A percentile compares a stretch with the other conserved stretches of the same genome.
Evolutionary conservation across 108 stramenopile genomes (phyloP).

Genomic region (Discostella stelligeroides): DNA sequence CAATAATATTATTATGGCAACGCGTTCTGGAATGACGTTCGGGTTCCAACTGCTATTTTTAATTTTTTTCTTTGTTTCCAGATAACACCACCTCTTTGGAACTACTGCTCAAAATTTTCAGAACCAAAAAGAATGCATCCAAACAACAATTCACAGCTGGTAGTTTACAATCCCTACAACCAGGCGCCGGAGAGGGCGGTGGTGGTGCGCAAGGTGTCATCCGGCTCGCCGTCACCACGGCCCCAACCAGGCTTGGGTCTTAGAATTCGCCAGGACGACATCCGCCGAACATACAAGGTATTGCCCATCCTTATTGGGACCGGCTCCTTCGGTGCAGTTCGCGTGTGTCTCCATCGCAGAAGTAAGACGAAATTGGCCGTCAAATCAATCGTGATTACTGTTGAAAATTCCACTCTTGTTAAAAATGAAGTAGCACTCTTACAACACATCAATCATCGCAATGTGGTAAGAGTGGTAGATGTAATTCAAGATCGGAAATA

Average conservation of each 20-base stretch:
- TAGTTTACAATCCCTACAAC: background rate
- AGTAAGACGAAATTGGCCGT: constrained; percentile 28
- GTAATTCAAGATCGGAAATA: constrained; percentile 32
- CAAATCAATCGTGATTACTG: constrained; percentile 27
- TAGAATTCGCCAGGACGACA: constrained; percentile 1
- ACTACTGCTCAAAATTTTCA: no score
- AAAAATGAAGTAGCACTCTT: constrained; percentile 40
- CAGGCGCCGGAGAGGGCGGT: background rate
- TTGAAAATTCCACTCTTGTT: constrained; percentile 21
- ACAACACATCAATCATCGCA: constrained; percentile 24
- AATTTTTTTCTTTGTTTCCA: no score
- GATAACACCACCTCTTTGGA: no score
- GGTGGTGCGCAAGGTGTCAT: background rate
- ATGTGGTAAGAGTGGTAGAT: constrained; percentile 37
- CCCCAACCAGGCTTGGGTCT: background rate
- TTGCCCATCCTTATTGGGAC: constrained; percentile 3
- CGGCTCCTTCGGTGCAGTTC: constrained; percentile 1
- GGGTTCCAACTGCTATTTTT: no score
- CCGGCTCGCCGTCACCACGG: background rate
- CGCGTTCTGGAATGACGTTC: no score
- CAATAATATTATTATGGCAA: no score
- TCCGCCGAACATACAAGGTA: background rate
- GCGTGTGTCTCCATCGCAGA: constrained; percentile 19
- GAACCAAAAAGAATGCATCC: no score
- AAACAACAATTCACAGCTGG: background rate